Percentiles rank a stretch among this genome's conserved stretches.
Conservation (phyloP, 2,329 filamentous ascomycete genomes). For the Alternaria arborescens region DNA sequence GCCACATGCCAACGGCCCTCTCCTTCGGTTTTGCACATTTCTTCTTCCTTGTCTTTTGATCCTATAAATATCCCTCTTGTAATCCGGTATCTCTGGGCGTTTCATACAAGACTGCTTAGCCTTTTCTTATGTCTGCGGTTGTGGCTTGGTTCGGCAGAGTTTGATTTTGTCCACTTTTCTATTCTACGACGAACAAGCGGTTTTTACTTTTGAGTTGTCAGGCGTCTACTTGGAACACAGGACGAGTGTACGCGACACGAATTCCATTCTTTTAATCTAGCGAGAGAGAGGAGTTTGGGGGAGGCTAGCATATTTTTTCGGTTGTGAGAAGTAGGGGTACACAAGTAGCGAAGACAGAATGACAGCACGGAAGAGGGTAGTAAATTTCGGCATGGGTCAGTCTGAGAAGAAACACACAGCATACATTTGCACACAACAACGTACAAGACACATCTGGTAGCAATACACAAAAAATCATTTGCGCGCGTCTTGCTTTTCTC, state of each 20-base stretch:
- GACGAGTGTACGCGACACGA: conserved; percentile 39
- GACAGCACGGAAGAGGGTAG: not conserved
- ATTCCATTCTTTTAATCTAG: conserved; percentile 17
- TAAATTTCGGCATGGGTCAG: not conserved
- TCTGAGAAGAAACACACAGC: not conserved
- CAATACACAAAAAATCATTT: conserved; percentile 1
- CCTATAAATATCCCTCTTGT: conserved; percentile 24
- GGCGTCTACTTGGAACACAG: conserved; percentile 28
- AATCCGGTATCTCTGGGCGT: conserved; percentile 21
- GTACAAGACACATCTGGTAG: not conserved
- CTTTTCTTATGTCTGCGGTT: conserved; percentile 12
- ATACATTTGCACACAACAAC: conserved; percentile 4
- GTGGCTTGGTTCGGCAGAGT: conserved; percentile 1
- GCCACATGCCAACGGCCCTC: conserved; percentile 15
- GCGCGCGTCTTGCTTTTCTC: not conserved
- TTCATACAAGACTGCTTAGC: not conserved
- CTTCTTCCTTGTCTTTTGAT: conserved; percentile 22
- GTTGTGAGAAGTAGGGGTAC: not conserved
- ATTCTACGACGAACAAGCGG: not conserved
- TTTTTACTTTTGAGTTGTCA: not conserved
- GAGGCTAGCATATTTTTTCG: conserved; percentile 1
- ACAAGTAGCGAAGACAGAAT: not conserved
- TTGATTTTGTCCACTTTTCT: conserved; percentile 7
- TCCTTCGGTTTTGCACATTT: conserved; percentile 3
- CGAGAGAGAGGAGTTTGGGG: not conserved